A percentile compares a stretch with the other conserved stretches of the same genome.
phyloP scores from a whole-genome alignment of 345 rosid species.

The Camelina sativa region DNA sequence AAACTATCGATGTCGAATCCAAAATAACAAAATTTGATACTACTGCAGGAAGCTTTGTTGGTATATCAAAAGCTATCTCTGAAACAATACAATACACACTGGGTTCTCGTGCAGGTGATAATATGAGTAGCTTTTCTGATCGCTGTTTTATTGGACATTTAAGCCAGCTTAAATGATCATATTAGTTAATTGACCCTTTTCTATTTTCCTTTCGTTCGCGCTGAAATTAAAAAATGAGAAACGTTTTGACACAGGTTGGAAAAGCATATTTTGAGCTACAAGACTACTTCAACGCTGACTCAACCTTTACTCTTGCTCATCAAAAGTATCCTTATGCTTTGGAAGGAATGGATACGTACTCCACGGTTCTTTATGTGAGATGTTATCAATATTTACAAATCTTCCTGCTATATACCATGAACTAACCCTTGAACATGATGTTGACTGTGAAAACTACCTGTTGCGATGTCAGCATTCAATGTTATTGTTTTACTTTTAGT shows the following conservation, averaged over 20 bases:
- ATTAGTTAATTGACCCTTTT: slow-evolving; percentile 7
- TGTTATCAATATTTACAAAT: slow-evolving; percentile 12
- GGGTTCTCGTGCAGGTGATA: slow-evolving; percentile 52
- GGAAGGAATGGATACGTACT: slow-evolving; percentile 68
- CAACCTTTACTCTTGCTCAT: slow-evolving; percentile 60
- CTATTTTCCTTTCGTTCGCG: background rate
- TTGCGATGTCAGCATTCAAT: background rate
- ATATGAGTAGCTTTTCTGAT: background rate
- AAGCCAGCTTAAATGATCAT: slow-evolving; percentile 7
- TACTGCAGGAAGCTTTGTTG: slow-evolving; percentile 77
- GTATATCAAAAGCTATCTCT: slow-evolving; percentile 64
- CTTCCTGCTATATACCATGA: slow-evolving; percentile 16
- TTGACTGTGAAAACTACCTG: slow-evolving; percentile 17
- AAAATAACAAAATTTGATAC: slow-evolving; percentile 25
- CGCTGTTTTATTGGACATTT: background rate
- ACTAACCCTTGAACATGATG: slow-evolving; percentile 10
- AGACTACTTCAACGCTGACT: slow-evolving; percentile 63
- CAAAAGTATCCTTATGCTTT: slow-evolving; percentile 57
- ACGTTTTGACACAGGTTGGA: slow-evolving; percentile 58
- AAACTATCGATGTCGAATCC: slow-evolving; percentile 4
- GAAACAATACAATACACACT: slow-evolving; percentile 83
- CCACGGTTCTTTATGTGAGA: slow-evolving; percentile 74
- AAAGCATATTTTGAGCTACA: slow-evolving; percentile 64
- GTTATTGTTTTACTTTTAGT: background rate
- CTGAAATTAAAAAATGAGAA: slow-evolving; percentile 27